These are phyloP conservation scores for Colletotrichum sublineola DNA, from an alignment of 2,329 filamentous ascomycete genomes.

Conservation along the genomic window DNA sequence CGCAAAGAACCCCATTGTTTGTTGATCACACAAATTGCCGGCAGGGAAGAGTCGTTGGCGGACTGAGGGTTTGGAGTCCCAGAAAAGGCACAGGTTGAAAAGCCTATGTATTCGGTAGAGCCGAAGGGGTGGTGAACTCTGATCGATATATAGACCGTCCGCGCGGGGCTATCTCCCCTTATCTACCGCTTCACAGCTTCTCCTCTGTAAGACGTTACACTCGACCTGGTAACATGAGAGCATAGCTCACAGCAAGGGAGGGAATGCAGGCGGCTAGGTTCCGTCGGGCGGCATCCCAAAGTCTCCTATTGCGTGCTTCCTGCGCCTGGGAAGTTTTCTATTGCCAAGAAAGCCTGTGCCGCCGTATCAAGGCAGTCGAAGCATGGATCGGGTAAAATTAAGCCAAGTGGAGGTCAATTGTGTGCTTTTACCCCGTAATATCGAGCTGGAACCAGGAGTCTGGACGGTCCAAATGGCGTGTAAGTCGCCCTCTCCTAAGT, in stretches of 20 bases:
- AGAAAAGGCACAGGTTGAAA: not conserved
- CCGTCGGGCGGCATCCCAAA: not conserved
- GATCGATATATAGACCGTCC: not conserved
- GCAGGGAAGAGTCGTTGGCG: not conserved
- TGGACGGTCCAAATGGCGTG: too few relatives aligned
- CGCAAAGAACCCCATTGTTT: constrained; percentile 32
- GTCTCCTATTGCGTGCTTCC: constrained; percentile 31
- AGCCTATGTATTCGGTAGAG: not conserved
- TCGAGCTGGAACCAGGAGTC: too few relatives aligned
- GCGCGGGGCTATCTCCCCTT: too few relatives aligned
- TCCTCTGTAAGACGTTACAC: constrained; percentile 23
- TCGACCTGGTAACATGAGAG: not conserved
- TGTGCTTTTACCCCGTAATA: constrained; percentile 7
- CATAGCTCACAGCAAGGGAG: not conserved
- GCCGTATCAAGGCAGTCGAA: not conserved
- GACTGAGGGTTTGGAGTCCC: not conserved
- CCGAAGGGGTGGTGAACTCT: not conserved
- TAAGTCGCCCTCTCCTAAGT: constrained; percentile 17
- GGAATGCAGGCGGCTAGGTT: not conserved
- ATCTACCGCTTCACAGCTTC: not conserved
- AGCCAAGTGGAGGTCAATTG: constrained; percentile 19
- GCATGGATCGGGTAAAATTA: constrained; percentile 19
- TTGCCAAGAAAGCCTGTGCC: constrained; percentile 12
- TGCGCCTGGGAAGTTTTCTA: not conserved
- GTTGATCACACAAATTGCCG: not conserved